Percentiles rank a stretch among this genome's conserved stretches.
Evolutionary conservation across 352 stramenopile species (phyloP).

Genomic region (Thalassiosira pacifica): DNA sequence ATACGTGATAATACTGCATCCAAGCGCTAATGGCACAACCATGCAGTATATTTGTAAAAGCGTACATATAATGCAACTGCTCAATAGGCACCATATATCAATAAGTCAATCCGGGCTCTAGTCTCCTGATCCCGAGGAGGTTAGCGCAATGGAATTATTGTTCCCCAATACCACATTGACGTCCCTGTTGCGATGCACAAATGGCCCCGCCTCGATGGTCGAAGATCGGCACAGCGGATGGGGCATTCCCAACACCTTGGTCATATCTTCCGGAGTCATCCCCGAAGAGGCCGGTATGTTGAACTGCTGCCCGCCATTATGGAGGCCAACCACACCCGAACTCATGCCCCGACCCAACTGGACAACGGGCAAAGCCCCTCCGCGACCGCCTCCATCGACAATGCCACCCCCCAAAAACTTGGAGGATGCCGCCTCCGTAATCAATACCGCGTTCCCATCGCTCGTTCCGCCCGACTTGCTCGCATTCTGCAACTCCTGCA

Average conservation of each 20-base stretch:
- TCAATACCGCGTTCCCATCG: slow-evolving; percentile 11
- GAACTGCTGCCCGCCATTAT: too few relatives aligned
- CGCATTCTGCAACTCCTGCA: slow-evolving; percentile 43
- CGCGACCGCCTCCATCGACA: neutral
- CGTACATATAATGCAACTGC: too few relatives aligned
- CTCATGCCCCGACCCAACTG: neutral
- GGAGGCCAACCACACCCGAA: neutral
- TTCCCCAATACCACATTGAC: neutral
- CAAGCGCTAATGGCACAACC: too few relatives aligned
- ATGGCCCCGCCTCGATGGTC: slow-evolving; percentile 55
- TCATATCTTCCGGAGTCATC: slow-evolving; percentile 28
- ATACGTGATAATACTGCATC: too few relatives aligned
- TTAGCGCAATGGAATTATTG: slow-evolving; percentile 31
- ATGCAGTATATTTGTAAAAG: too few relatives aligned
- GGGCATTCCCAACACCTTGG: slow-evolving; percentile 59
- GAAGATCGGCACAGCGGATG: slow-evolving; percentile 62
- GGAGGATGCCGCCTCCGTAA: slow-evolving; percentile 64
- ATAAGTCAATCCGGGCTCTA: too few relatives aligned
- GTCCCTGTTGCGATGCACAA: neutral
- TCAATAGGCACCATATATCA: too few relatives aligned
- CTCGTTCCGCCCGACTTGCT: too few relatives aligned
- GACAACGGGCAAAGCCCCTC: neutral
- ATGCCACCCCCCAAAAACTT: slow-evolving; percentile 70
- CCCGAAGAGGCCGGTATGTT: too few relatives aligned
- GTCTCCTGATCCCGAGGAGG: slow-evolving; percentile 27